phyloP scores from a whole-genome alignment of 2,329 filamentous ascomycete genomes.

The Thielaviopsis musarum region DNA sequence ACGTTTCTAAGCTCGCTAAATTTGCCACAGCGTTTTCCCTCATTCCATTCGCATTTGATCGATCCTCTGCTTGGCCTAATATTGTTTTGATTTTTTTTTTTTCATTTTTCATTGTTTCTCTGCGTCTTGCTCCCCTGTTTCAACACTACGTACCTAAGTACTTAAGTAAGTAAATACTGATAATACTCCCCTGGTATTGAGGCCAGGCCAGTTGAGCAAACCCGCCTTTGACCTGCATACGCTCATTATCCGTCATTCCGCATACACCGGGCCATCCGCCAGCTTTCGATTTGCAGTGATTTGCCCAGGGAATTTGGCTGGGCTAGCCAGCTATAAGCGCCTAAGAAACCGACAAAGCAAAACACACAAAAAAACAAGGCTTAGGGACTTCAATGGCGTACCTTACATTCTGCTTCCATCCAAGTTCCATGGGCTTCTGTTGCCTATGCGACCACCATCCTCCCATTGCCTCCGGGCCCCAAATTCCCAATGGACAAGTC shows the following conservation, averaged over 20 bases:
- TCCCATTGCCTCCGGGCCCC: slow-evolving; percentile 1
- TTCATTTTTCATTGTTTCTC: neutral
- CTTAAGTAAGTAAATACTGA: neutral
- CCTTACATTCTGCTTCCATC: neutral
- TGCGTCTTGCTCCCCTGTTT: neutral
- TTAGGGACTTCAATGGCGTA: neutral
- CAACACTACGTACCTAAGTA: neutral
- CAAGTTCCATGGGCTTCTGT: neutral
- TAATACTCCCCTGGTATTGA: neutral
- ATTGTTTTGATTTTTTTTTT: neutral
- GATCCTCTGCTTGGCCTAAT: neutral
- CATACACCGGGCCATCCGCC: neutral
- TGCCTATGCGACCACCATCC: neutral
- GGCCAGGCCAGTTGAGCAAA: neutral
- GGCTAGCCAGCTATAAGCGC: neutral
- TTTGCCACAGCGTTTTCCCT: neutral
- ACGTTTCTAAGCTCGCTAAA: neutral
- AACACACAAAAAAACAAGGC: neutral
- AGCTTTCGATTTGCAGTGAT: neutral
- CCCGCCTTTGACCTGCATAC: neutral
- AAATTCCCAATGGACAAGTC: neutral
- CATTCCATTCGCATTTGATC: neutral
- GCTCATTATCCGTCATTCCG: neutral
- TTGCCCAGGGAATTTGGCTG: neutral
- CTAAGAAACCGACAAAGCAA: neutral